A percentile compares a stretch with the other conserved stretches of the same genome.
phyloP scores from a whole-genome alignment of 768 basidiomycete genomes.

The Hypsizygus marmoreus region DNA sequence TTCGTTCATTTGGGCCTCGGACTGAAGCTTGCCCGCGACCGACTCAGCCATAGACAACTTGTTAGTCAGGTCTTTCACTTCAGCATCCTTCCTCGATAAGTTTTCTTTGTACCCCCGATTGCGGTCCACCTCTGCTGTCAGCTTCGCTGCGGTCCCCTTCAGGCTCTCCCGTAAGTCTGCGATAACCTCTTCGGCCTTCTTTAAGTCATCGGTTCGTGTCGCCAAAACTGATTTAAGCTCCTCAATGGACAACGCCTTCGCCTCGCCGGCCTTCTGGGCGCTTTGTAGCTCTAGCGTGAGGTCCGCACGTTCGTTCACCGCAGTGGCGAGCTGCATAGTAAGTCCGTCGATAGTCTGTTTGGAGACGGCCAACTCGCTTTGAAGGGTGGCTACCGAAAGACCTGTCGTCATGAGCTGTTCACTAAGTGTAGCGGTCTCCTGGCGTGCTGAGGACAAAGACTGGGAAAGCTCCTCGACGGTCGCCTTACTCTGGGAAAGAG shows the following conservation, averaged over 20 bases:
- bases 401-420: not conserved
- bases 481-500: constrained; percentile 1
- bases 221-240: constrained; percentile 10
- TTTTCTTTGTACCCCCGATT: constrained; percentile 9
- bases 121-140: constrained; percentile 11
- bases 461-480: constrained; percentile 1
- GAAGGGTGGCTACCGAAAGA: constrained; percentile 1
- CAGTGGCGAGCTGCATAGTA: constrained; percentile 11
- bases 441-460: not conserved
- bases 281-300: constrained; percentile 9
- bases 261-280: constrained; percentile 10
- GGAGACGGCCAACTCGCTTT: constrained; percentile 10
- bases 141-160: constrained; percentile 7
- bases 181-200: constrained; percentile 1
- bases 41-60: constrained; percentile 12
- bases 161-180: constrained; percentile 12
- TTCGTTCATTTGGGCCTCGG: constrained; percentile 7
- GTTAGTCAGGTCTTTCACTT: constrained; percentile 12
- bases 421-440: not conserved
- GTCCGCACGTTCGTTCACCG: constrained; percentile 10
- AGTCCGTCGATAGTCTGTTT: constrained; percentile 15
- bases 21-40: constrained; percentile 10
- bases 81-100: constrained; percentile 8
- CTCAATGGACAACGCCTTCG: constrained; percentile 4
- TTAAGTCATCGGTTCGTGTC: constrained; percentile 5